Percentiles rank a stretch among this genome's conserved stretches.
phyloP scores from a whole-genome alignment of 2,329 filamentous ascomycete genomes.

The Diaporthe destruens region DNA sequence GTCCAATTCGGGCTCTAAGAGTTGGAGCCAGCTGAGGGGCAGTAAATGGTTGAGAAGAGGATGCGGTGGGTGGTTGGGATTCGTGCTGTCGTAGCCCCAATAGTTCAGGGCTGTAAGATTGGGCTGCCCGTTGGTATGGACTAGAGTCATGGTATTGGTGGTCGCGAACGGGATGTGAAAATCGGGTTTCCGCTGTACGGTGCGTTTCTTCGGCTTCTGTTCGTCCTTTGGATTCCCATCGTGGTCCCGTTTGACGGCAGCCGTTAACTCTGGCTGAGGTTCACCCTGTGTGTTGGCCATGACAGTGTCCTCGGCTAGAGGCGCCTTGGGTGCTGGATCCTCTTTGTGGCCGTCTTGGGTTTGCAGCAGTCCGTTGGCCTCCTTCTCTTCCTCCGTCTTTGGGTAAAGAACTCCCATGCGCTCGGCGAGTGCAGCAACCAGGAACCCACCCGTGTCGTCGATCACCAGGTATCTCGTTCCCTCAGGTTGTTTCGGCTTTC shows the following conservation, averaged over 20 bases:
- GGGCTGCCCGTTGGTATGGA: conserved; percentile 86
- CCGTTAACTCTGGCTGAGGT: conserved; percentile 4
- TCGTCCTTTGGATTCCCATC: conserved; percentile 35
- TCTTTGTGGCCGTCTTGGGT: neutral
- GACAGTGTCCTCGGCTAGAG: conserved; percentile 42
- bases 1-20: conserved; percentile 82
- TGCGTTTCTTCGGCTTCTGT: conserved; percentile 44
- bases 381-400: conserved; percentile 49
- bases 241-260: conserved; percentile 33
- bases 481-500: conserved; percentile 45
- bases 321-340: neutral
- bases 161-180: conserved; percentile 74
- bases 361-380: conserved; percentile 33
- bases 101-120: conserved; percentile 91
- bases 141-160: conserved; percentile 82
- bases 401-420: conserved; percentile 84
- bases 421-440: conserved; percentile 88
- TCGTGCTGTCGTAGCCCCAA: conserved; percentile 84
- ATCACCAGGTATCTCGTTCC: conserved; percentile 80
- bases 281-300: conserved; percentile 42
- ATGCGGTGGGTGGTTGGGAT: conserved; percentile 75
- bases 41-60: conserved; percentile 87
- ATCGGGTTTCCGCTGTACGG: conserved; percentile 52
- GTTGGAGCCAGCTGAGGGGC: conserved; percentile 90
- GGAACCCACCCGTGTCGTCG: conserved; percentile 86